These are phyloP conservation scores for Blepharisma stoltei DNA, from an alignment of 73 alveolate genomes.

Conservation along the genomic window DNA sequence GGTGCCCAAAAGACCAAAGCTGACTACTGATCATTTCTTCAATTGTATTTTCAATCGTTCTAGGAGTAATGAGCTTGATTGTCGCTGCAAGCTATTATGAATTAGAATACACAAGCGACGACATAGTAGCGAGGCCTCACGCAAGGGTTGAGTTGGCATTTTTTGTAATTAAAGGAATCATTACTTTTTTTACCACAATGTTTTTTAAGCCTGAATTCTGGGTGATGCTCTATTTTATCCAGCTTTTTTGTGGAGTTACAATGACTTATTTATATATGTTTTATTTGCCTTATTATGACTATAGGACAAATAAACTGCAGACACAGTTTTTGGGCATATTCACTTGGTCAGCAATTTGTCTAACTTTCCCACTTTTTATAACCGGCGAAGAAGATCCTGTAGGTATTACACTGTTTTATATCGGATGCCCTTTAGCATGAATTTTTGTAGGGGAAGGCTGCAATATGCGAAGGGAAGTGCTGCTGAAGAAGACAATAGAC, in stretches of 20 bases:
- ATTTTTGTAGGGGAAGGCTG: neutral
- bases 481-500: neutral
- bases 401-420: neutral
- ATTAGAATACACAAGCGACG: slow-evolving; percentile 1
- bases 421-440: slow-evolving; percentile 2
- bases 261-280: slow-evolving; percentile 19
- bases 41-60: neutral
- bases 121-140: neutral
- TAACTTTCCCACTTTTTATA: neutral
- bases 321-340: slow-evolving; percentile 15
- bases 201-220: no score
- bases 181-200: no score
- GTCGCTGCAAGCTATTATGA: slow-evolving; percentile 1
- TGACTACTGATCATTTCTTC: neutral
- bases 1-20: slow-evolving; percentile 10
- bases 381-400: neutral
- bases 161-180: no score
- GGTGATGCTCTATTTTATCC: no score
- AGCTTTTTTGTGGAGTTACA: neutral
- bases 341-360: slow-evolving; percentile 24
- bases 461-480: neutral
- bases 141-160: neutral
- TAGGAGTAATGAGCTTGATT: neutral
- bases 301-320: neutral
- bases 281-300: slow-evolving; percentile 15